Conservation (phyloP, 768 basidiomycete genomes). For the Tricholomella constricta region DNA sequence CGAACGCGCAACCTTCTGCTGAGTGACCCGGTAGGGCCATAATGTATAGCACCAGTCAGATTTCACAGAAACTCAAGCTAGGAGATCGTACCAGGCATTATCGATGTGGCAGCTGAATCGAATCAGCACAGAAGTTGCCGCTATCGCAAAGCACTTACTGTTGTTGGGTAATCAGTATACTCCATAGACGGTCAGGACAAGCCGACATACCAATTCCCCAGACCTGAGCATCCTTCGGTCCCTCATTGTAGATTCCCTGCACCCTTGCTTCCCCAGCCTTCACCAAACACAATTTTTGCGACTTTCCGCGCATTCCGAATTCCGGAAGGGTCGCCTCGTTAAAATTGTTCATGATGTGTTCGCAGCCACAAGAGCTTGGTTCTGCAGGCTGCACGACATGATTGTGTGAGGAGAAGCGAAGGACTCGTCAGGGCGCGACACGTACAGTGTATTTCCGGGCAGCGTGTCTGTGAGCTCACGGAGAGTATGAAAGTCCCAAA, state of each 20-base stretch:
- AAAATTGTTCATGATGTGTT: constrained; percentile 94
- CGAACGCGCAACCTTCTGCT: constrained; percentile 95
- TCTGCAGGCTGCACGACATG: too few species aligned
- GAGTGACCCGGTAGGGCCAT: constrained; percentile 95
- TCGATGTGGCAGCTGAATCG: constrained; percentile 71
- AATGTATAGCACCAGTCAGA: constrained; percentile 44
- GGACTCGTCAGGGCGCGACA: too few species aligned
- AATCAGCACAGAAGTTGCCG: not conserved
- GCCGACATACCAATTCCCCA: constrained; percentile 78
- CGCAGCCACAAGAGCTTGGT: constrained; percentile 69
- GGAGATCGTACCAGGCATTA: constrained; percentile 62
- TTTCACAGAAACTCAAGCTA: not conserved
- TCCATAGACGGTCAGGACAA: not conserved
- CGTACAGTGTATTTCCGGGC: constrained; percentile 79
- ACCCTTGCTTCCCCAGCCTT: constrained; percentile 80
- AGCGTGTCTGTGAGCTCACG: constrained; percentile 72
- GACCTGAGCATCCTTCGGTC: constrained; percentile 55
- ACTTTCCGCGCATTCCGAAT: constrained; percentile 65
- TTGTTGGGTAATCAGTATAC: constrained; percentile 12
- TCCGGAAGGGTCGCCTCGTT: constrained; percentile 53
- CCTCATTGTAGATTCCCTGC: constrained; percentile 72
- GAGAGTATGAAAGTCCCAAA: constrained; percentile 83
- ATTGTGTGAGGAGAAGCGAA: too few species aligned
- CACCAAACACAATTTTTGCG: constrained; percentile 82
- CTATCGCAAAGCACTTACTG: constrained; percentile 39